Conservation (phyloP, 495 filamentous ascomycete genomes). For the Annulohypoxylon stygium region DNA sequence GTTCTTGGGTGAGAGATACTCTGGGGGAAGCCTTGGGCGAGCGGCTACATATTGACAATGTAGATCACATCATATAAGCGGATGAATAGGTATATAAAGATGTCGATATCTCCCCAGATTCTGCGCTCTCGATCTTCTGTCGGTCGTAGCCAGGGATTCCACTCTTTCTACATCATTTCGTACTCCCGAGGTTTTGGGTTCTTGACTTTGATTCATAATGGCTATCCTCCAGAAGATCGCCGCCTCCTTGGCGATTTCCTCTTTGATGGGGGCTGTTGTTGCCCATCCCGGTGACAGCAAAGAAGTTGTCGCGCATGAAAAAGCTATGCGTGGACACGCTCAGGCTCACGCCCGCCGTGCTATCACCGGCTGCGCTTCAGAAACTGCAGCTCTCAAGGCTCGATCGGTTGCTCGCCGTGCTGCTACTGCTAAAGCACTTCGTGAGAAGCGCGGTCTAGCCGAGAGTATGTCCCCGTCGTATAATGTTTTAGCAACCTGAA, state of each 20-base stretch:
- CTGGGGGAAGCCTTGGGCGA: constrained; percentile 2
- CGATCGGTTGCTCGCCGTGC: constrained; percentile 55
- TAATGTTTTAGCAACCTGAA: not conserved
- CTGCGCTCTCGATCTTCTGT: not conserved
- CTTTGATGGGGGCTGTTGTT: constrained; percentile 45
- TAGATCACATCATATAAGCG: constrained; percentile 24
- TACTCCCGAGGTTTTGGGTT: not conserved
- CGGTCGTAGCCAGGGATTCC: constrained; percentile 20
- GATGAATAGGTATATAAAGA: constrained; percentile 40
- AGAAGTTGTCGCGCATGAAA: constrained; percentile 53
- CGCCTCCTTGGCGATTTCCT: constrained; percentile 46
- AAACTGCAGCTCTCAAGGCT: constrained; percentile 49
- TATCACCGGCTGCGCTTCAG: constrained; percentile 50
- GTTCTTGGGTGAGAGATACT: constrained; percentile 25
- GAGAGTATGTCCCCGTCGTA: constrained; percentile 53
- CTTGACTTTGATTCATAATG: constrained; percentile 33
- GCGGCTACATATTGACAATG: constrained; percentile 18
- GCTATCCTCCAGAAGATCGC: constrained; percentile 44
- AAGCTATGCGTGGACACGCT: constrained; percentile 50
- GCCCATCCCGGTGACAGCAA: constrained; percentile 57
- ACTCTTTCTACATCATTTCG: constrained; percentile 20
- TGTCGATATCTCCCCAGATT: constrained; percentile 1
- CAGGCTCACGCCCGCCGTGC: constrained; percentile 54
- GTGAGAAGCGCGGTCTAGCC: constrained; percentile 63
- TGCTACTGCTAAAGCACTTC: constrained; percentile 57